These are phyloP conservation scores for Solanum arcanum DNA, from an alignment of 257 asterid species.

Conservation along the genomic window DNA sequence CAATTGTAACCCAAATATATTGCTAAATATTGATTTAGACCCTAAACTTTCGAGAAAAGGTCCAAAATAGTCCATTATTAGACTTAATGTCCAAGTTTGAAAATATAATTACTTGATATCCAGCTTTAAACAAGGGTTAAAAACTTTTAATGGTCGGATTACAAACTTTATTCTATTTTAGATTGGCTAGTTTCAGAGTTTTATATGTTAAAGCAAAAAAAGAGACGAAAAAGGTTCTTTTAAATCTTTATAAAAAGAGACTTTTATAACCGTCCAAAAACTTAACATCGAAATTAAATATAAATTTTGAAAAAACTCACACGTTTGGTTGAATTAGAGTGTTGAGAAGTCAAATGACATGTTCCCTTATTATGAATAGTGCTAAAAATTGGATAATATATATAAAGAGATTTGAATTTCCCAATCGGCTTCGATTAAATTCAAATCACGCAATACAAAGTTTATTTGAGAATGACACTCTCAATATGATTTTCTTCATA, in stretches of 20 bases:
- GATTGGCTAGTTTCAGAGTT: too few relatives aligned
- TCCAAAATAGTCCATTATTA: background rate
- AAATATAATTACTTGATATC: background rate
- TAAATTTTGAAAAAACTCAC: background rate
- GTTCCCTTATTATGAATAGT: background rate
- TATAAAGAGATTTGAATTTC: too few relatives aligned
- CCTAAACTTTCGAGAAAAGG: background rate
- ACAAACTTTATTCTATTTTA: background rate
- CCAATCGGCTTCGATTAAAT: background rate
- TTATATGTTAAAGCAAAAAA: too few relatives aligned
- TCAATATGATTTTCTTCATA: background rate
- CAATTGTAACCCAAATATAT: background rate
- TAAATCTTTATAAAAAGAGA: background rate
- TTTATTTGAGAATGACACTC: background rate
- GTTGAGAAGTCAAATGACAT: background rate
- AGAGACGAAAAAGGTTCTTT: too few relatives aligned
- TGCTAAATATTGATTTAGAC: background rate
- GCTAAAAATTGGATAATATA: background rate
- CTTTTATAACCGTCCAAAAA: background rate
- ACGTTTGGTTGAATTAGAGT: background rate
- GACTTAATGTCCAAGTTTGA: background rate
- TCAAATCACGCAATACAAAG: rapidly evolving
- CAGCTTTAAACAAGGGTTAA: background rate
- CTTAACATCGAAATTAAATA: background rate
- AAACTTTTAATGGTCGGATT: background rate